These are phyloP conservation scores for Epichloe aotearoae DNA, from an alignment of 2,329 filamentous ascomycete genomes.

Conservation along the genomic window DNA sequence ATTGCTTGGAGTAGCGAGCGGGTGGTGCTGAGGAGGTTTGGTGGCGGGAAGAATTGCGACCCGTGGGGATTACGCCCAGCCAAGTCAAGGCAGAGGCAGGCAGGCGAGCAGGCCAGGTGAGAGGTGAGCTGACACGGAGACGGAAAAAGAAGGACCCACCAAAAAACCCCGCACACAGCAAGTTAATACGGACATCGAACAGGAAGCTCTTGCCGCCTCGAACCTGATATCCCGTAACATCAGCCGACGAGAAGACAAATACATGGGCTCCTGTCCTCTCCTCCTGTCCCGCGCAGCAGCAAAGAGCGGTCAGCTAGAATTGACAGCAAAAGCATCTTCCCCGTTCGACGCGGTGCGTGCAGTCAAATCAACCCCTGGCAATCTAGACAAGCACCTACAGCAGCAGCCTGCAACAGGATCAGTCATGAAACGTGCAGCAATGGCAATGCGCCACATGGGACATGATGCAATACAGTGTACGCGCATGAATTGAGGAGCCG, in stretches of 20 bases:
- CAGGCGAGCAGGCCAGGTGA: neutral
- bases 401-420: too few species aligned
- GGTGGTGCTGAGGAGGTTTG: neutral
- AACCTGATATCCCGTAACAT: neutral
- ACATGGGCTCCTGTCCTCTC: neutral
- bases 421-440: too few species aligned
- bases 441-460: too few species aligned
- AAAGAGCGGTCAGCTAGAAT: neutral
- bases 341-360: too few species aligned
- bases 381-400: too few species aligned
- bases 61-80: neutral
- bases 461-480: too few species aligned
- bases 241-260: neutral
- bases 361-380: too few species aligned
- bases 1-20: neutral
- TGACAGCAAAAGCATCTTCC: too few species aligned
- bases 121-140: neutral
- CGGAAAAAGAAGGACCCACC: neutral
- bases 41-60: constrained; percentile 2
- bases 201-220: too few species aligned
- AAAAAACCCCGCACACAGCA: neutral
- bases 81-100: neutral
- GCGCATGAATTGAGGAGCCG: too few species aligned
- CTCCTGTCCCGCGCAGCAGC: neutral
- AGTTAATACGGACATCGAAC: too few species aligned